These are phyloP conservation scores for Xylaria acuta DNA, from an alignment of 495 filamentous ascomycete genomes.

Conservation along the genomic window DNA sequence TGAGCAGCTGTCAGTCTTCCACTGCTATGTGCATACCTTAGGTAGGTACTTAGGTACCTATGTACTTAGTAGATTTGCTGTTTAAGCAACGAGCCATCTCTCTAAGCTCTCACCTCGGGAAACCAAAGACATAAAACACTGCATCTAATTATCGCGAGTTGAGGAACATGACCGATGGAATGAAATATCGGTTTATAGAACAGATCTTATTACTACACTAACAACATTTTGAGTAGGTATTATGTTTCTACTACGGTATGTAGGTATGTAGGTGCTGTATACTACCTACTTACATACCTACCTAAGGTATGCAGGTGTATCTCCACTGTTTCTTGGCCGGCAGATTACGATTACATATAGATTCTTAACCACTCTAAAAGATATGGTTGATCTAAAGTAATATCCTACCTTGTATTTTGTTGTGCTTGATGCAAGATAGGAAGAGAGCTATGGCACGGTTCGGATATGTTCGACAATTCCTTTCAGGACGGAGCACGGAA, in stretches of 20 bases:
- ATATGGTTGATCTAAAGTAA: neutral
- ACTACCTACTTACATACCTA: too few species aligned
- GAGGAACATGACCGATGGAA: neutral
- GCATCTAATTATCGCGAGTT: neutral
- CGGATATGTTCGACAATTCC: constrained; percentile 36
- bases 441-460: constrained; percentile 31
- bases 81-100: neutral
- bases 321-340: neutral
- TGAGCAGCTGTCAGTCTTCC: neutral
- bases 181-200: neutral
- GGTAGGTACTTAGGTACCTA: neutral
- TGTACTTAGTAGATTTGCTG: too few species aligned
- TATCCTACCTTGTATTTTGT: neutral
- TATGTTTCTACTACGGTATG: neutral
- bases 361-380: neutral
- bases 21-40: neutral
- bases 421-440: constrained; percentile 1
- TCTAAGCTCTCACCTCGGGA: neutral
- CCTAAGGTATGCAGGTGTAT: too few species aligned
- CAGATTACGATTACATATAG: too few species aligned
- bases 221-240: neutral
- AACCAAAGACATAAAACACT: neutral
- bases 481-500: constrained; percentile 46
- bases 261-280: too few species aligned
- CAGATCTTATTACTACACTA: neutral